Percentiles rank a stretch among this genome's conserved stretches.
Evolutionary conservation across 768 basidiomycete genomes (phyloP).

Genomic region (Leccinum olivaceopallidum): DNA sequence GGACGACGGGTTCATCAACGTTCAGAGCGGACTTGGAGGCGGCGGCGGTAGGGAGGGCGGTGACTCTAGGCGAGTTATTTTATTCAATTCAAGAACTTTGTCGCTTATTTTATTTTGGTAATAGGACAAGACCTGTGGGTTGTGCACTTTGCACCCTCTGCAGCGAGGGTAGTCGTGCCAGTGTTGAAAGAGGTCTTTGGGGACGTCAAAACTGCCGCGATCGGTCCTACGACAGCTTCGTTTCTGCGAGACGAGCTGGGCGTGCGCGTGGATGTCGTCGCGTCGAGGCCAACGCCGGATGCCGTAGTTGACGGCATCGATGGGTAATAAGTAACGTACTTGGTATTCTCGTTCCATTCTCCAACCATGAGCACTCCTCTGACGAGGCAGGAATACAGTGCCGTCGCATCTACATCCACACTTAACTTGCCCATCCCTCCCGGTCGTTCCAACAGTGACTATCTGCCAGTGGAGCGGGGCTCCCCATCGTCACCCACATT

Average conservation of each 20-base stretch:
- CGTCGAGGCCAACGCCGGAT: conserved; percentile 58
- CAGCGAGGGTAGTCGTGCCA: conserved; percentile 57
- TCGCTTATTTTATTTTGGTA: background rate
- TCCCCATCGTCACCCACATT: conserved; percentile 12
- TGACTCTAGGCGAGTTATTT: conserved; percentile 26
- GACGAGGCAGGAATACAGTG: conserved; percentile 28
- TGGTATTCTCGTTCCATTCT: background rate
- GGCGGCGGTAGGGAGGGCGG: conserved; percentile 31
- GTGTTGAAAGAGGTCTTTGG: conserved; percentile 46
- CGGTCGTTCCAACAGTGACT: conserved; percentile 15
- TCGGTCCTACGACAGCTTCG: conserved; percentile 65
- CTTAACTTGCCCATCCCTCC: conserved; percentile 20
- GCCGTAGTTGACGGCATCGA: conserved; percentile 39
- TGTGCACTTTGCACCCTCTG: conserved; percentile 75
- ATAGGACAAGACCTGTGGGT: conserved; percentile 55
- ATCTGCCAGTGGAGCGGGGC: conserved; percentile 12
- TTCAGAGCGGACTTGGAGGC: conserved; percentile 47
- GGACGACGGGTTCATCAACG: conserved; percentile 55
- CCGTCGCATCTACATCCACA: conserved; percentile 27
- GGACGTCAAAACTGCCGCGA: conserved; percentile 50
- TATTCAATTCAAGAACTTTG: background rate
- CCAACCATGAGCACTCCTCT: conserved; percentile 29
- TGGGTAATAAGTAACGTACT: background rate
- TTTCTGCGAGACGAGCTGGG: conserved; percentile 48
- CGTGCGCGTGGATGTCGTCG: conserved; percentile 53